These are phyloP conservation scores for Luvunga scandens DNA, from an alignment of 345 rosid species.

Conservation along the genomic window DNA sequence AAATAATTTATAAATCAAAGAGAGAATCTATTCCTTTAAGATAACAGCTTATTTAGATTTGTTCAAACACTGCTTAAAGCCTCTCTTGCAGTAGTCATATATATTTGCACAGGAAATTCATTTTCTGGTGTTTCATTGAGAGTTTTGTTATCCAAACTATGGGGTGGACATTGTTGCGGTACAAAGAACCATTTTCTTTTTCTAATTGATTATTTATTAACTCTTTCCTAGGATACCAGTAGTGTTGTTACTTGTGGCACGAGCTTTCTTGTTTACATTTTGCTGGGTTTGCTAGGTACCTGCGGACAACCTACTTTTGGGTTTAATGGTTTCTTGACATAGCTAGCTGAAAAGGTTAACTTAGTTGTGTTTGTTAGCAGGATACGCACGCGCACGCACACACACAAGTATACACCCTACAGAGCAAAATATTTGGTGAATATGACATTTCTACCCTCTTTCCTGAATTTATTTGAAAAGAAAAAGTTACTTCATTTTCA, in stretches of 20 bases:
- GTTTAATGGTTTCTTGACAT: not conserved
- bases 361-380: not conserved
- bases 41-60: not conserved
- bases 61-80: not conserved
- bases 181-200: not conserved
- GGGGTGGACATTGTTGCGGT: not conserved
- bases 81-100: not conserved
- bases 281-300: not conserved
- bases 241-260: not conserved
- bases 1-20: not conserved
- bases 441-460: not conserved
- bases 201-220: not conserved
- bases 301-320: not conserved
- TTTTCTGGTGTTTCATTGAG: not conserved
- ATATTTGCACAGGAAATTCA: not conserved
- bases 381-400: not conserved
- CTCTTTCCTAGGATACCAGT: not conserved
- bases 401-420: too few species aligned
- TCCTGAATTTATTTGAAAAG: not conserved
- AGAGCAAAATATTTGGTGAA: too few species aligned
- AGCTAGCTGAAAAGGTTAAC: not conserved
- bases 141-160: not conserved
- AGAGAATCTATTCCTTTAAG: constrained; percentile 3
- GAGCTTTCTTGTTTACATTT: not conserved
- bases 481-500: not conserved